Conservation (phyloP, 2,329 filamentous ascomycete species). For the Paradendryphiella salina region DNA sequence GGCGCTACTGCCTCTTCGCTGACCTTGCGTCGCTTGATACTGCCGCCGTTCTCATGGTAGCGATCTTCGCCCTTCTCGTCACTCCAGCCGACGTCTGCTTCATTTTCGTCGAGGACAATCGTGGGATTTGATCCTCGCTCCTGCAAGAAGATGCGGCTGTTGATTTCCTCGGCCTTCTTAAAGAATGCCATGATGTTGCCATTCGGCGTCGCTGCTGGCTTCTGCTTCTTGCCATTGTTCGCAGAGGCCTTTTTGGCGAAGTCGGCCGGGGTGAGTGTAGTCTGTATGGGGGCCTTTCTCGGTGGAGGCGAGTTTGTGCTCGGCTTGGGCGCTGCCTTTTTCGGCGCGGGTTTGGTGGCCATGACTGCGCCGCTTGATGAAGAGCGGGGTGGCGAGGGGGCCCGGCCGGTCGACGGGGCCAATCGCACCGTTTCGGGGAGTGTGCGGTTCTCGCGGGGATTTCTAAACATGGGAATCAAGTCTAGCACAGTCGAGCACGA, state of each 20-base stretch:
- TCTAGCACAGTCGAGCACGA: not conserved
- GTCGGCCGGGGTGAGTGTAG: constrained; percentile 37
- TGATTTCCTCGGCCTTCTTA: constrained; percentile 54
- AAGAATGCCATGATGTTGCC: constrained; percentile 60
- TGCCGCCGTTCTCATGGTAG: constrained; percentile 51
- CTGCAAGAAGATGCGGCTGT: constrained; percentile 44
- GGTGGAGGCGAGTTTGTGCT: constrained; percentile 16
- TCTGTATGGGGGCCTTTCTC: constrained; percentile 38
- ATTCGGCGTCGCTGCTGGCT: constrained; percentile 49
- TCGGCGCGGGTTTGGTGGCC: constrained; percentile 31
- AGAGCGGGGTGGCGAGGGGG: constrained; percentile 56
- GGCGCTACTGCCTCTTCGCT: constrained; percentile 38
- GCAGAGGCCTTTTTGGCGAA: constrained; percentile 42
- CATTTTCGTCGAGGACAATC: constrained; percentile 26
- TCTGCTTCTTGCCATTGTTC: constrained; percentile 43
- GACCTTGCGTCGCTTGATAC: constrained; percentile 50
- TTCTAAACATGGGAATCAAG: constrained; percentile 55
- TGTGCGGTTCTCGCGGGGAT: constrained; percentile 54
- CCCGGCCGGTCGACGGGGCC: constrained; percentile 55
- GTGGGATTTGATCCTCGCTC: constrained; percentile 31
- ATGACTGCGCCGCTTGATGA: constrained; percentile 21
- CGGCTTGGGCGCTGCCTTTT: constrained; percentile 24
- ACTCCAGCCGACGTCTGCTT: constrained; percentile 39
- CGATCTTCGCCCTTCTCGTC: constrained; percentile 36
- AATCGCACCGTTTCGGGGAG: constrained; percentile 41